Base-by-base conservation (phyloP, 2,329 filamentous ascomycete genomes). In the Pyrenophora tritici-repentis region DNA sequence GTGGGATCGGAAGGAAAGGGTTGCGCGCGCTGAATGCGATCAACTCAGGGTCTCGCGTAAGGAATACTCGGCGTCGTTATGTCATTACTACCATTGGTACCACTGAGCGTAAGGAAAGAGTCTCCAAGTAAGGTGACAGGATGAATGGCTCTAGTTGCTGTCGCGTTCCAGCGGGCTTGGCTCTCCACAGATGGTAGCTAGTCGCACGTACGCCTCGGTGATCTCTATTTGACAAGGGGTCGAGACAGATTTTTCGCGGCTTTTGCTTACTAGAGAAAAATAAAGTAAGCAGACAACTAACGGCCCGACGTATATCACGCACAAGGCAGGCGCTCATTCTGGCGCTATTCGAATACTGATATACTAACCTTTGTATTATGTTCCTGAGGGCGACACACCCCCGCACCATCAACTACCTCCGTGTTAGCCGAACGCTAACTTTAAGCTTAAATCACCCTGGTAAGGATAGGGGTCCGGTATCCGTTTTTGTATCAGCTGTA, bases 101-200 rank as follows among this genome's bases (percentile, higher is more conserved):
- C n/a, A n/a, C n/a, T n/a, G 42, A 55, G 51, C 31, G 32, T 42
- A 36, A 34, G 20, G 48, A 44, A 47, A 39, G 48, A 47, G 49
- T 35, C 34, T 42, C 31, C 8, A 16, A 20, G 22, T 12, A 29
- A 29, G 32, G 16, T 29, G 54, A 35, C 22, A 47, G 35, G 42
- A 49, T 26, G 36, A 20, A 26, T 24, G 26, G 52, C 35, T 24
- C 41, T 42, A 37, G 51, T 51, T 42, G 44, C 54, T 49, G 51
- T 55, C 52, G 59, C 47, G 36, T 49, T 45, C 52, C 49, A 59
- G 44, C 57, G 18, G 62, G 55, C 64, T 66, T 66, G 58, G 64
- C 61, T 58, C 44, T 50, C 42, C 46, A 42, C 50, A 38, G 52
- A 45, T 32, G 26, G 26, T 34, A 35, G 55, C 55, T 52, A 54